Percentiles rank a stretch among this genome's conserved stretches.
Conservation (phyloP, 1,284 basidiomycete species). For the Naganishia sp. region DNA sequence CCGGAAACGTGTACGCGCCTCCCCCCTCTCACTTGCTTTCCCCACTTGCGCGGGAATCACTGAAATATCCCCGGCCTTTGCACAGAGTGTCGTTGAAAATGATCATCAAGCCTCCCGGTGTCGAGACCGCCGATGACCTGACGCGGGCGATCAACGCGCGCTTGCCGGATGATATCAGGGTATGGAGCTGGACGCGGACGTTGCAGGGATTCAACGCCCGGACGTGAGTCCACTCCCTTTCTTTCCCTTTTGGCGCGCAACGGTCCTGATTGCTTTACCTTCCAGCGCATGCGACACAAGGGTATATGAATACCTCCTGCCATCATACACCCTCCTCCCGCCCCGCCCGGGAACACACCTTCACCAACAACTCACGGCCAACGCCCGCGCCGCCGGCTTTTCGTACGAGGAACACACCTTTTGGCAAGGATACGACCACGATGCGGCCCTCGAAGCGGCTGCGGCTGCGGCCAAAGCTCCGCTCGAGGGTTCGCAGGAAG, state of each 20-base stretch:
- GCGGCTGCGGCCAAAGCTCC: neutral
- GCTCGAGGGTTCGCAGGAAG: neutral
- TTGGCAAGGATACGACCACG: slow-evolving; percentile 52
- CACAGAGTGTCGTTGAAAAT: slow-evolving; percentile 75
- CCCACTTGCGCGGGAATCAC: slow-evolving; percentile 37
- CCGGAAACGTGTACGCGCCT: slow-evolving; percentile 67
- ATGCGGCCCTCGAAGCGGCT: slow-evolving; percentile 8
- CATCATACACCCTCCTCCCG: slow-evolving; percentile 89
- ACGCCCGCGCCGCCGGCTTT: slow-evolving; percentile 2
- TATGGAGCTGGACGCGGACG: slow-evolving; percentile 87
- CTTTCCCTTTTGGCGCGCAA: neutral
- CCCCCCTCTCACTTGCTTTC: slow-evolving; percentile 42
- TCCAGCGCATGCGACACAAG: slow-evolving; percentile 83
- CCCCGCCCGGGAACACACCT: slow-evolving; percentile 76
- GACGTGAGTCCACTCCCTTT: slow-evolving; percentile 59
- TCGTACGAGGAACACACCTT: slow-evolving; percentile 53
- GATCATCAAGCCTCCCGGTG: slow-evolving; percentile 72
- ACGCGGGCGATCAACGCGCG: slow-evolving; percentile 79
- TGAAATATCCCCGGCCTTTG: too few relatives aligned
- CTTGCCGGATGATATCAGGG: slow-evolving; percentile 83
- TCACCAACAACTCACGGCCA: slow-evolving; percentile 56
- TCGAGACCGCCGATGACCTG: slow-evolving; percentile 61
- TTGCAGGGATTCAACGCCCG: slow-evolving; percentile 93
- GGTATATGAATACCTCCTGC: slow-evolving; percentile 96
- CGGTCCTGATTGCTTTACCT: neutral